Base-by-base conservation (phyloP, 129 eudicot species). In the Flaveria trinervia region DNA sequence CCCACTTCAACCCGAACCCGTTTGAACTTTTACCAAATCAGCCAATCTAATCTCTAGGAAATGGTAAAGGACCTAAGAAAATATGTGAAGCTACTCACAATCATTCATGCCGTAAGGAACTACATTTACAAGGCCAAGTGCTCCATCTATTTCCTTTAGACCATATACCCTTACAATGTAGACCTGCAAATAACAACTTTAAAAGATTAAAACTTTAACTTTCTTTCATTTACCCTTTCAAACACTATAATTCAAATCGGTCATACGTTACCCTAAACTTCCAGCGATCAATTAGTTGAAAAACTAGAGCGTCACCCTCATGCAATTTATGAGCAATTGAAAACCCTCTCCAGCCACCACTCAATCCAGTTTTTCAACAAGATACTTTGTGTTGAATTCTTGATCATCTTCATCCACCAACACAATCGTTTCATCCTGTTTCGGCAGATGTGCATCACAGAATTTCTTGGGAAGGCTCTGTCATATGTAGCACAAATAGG, bases 271-370 rank as follows among this genome's bases (percentile, higher is more conserved):
- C 92, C 87, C 66, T 88, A 71, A 88, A 74, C 72, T 52, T 85
- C 71, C 83, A 80, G 17, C 62, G 75, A 9, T 54, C 51, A 39
- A 84, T 49, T 69, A 89, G 45, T 2, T 84, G 87, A 68, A 89
- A 89, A 59, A 86, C 86, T 45, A 86, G 54, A 72, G 78, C 82
- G 77, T 89, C 93, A 28, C 88, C 87, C 68, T 77, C 85, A 7
- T 36, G 59, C 75, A 89, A 80, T 33, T 82, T 72, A 48, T 86
- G 93, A 18, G 83, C 70, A n/a, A 84, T 70, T 11, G 90, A 73
- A 75, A 86, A 89, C 43, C 83, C 93, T 79, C 85, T 82, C 93
- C 93, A 89, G 17, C 93, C 93, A 41, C 66, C 90, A 68, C 93
- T 89, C 16, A 89, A 52, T 49, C 89, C 90, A 61, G 56, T 70